These are phyloP conservation scores for Candida berthetii DNA, from an alignment of 805 yeast species.

Conservation along the genomic window DNA sequence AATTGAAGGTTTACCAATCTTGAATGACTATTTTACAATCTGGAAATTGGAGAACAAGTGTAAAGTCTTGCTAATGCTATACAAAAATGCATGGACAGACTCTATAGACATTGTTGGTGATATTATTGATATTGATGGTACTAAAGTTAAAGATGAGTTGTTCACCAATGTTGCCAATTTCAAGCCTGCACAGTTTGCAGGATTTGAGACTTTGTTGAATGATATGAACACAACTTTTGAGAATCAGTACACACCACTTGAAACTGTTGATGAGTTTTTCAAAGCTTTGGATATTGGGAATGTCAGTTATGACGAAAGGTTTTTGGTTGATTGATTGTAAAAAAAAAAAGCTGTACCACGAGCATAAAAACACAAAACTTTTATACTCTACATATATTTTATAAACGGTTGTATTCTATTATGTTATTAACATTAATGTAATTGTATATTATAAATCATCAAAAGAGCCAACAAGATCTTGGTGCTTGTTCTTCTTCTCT, in stretches of 20 bases:
- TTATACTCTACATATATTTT: not conserved
- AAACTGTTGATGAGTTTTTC: slow-evolving; percentile 8
- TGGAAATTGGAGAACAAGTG: slow-evolving; percentile 12
- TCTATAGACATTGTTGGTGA: slow-evolving; percentile 5
- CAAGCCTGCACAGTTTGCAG: slow-evolving; percentile 3
- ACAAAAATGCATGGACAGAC: slow-evolving; percentile 7
- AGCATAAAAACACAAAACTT: too few species aligned
- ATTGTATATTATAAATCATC: slow-evolving; percentile 39
- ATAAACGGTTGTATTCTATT: not conserved
- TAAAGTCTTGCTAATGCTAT: slow-evolving; percentile 9
- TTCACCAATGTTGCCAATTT: slow-evolving; percentile 2
- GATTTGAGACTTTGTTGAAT: slow-evolving; percentile 8
- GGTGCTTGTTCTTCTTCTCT: slow-evolving; percentile 34
- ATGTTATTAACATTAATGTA: not conserved
- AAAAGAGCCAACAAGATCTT: slow-evolving; percentile 46
- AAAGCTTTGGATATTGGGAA: slow-evolving; percentile 11
- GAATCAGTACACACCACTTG: slow-evolving; percentile 4
- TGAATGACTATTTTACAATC: slow-evolving; percentile 11
- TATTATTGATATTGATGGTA: slow-evolving; percentile 5
- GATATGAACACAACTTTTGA: slow-evolving; percentile 10
- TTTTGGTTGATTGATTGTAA: slow-evolving; percentile 4
- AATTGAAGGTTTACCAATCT: slow-evolving; percentile 9
- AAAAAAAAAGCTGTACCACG: not conserved
- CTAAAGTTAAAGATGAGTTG: slow-evolving; percentile 1
- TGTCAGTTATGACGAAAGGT: slow-evolving; percentile 8